These are phyloP conservation scores for Allium cepa DNA, from an alignment of 106 monocot species.

Conservation along the genomic window DNA sequence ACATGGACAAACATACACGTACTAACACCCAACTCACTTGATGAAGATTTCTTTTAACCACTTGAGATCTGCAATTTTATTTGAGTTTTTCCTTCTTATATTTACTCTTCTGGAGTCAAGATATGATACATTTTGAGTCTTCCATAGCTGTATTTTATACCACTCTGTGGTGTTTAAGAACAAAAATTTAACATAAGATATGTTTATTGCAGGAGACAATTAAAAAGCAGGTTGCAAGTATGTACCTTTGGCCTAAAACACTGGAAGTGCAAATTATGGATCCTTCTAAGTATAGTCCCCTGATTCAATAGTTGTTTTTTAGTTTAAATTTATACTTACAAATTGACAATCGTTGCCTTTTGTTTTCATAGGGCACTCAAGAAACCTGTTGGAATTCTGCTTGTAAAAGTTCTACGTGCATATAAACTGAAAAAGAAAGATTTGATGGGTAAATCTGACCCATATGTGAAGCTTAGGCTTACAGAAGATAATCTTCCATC, in stretches of 20 bases:
- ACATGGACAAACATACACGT: too few relatives aligned
- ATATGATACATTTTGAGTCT: too few relatives aligned
- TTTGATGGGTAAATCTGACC: constrained; percentile 81
- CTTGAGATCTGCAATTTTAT: too few relatives aligned
- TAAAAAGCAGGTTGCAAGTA: constrained; percentile 75
- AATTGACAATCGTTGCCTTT: neutral
- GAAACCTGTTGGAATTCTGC: constrained; percentile 81
- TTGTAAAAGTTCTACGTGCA: constrained; percentile 67
- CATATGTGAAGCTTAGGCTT: constrained; percentile 84
- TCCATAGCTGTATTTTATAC: too few relatives aligned
- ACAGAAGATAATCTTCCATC: constrained; percentile 75
- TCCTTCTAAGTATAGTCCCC: constrained; percentile 47
- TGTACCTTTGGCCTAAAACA: constrained; percentile 93
- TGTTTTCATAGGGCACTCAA: constrained; percentile 40
- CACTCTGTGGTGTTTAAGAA: too few relatives aligned
- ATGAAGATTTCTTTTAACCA: too few relatives aligned
- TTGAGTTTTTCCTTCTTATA: too few relatives aligned
- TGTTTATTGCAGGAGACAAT: constrained; percentile 65
- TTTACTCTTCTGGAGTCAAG: too few relatives aligned
- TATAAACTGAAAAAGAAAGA: constrained; percentile 71
- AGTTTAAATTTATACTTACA: neutral
- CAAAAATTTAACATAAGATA: neutral
- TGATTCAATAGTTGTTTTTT: constrained; percentile 1
- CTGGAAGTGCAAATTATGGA: constrained; percentile 79
- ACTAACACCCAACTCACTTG: too few relatives aligned